Evolutionary conservation across 805 yeast genomes (phyloP), one percentile per base, ranked within the genome.

Genomic region (Saccharomycopsis fibuligera): DNA sequence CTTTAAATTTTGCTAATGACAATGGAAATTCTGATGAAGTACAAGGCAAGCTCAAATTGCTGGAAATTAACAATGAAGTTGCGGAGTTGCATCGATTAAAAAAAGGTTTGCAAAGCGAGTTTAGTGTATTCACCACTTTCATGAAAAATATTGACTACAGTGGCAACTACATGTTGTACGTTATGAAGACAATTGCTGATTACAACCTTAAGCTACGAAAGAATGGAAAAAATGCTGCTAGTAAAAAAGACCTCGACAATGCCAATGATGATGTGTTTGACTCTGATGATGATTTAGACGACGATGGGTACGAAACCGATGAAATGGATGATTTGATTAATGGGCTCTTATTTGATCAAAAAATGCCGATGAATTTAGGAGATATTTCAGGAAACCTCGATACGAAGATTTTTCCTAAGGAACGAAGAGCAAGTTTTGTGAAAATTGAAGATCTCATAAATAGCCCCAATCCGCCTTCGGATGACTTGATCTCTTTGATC

Each of bases 11-110:
- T 25, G 64, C 81, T 59, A 74, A 74, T 50, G 74, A 80, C 5
- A 73, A 79, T 40, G 87, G 83, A 60, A n/a, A n/a, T n/a, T 83
- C 81, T 60, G 88, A 87, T 1, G 73, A 73, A 55, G 62, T 81
- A 60, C 86, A 82, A 62, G 56, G 77, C 36, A 69, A 73, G 0
- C 60, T 81, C 27, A 63, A 81, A 56, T 70, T 77, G 1, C 63
- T 72, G 21, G 68, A 65, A 47, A 17, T 27, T 9, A 25, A 46
- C n/a, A 31, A 2, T 25, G 56, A 54, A 21, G 44, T 58, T 8
- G 47, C 5, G 35, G 39, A 48, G 9, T 44, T 48, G 30, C 29
- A 35, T 22, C 16, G 27, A 19, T 44, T 48, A 12, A 43, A 48
- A 17, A 27, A 38, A n/a, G 24, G 23, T n/a, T 47, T 42, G 35